Conservation (phyloP, 495 filamentous ascomycete species). For the Immersiella caudata region DNA sequence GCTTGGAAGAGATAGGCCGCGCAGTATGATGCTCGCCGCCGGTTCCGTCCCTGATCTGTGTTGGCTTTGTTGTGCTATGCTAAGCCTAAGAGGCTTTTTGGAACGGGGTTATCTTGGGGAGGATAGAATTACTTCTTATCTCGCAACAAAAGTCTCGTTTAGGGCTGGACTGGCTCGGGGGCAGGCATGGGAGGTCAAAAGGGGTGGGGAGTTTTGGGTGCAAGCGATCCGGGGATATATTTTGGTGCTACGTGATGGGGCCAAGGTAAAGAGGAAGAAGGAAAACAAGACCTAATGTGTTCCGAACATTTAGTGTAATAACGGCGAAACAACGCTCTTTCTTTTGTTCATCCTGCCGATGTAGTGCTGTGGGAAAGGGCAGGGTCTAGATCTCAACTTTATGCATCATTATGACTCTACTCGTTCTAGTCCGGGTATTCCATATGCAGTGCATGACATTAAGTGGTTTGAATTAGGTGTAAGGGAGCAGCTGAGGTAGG, state of each 20-base stretch:
- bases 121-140: conserved; percentile 13
- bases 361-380: not conserved
- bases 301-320: conserved; percentile 10
- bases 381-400: conserved; percentile 8
- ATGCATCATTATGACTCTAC: not conserved
- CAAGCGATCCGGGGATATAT: conserved; percentile 8
- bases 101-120: not conserved
- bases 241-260: not conserved
- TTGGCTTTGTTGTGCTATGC: conserved; percentile 1
- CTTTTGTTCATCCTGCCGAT: not conserved
- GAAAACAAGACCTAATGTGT: not conserved
- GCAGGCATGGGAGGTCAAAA: conserved; percentile 2
- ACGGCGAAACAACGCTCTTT: not conserved
- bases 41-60: not conserved
- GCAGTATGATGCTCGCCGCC: not conserved
- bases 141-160: conserved; percentile 10
- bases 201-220: conserved; percentile 6
- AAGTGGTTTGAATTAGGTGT: not conserved
- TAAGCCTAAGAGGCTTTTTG: not conserved
- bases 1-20: not conserved
- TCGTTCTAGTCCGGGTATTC: not conserved
- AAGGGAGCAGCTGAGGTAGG: not conserved
- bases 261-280: not conserved
- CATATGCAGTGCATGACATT: not conserved
- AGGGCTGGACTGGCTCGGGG: not conserved